A percentile compares a stretch with the other conserved stretches of the same genome.
Evolutionary conservation across 495 filamentous ascomycete genomes (phyloP).

Genomic region (Hypoxylon trugodes): DNA sequence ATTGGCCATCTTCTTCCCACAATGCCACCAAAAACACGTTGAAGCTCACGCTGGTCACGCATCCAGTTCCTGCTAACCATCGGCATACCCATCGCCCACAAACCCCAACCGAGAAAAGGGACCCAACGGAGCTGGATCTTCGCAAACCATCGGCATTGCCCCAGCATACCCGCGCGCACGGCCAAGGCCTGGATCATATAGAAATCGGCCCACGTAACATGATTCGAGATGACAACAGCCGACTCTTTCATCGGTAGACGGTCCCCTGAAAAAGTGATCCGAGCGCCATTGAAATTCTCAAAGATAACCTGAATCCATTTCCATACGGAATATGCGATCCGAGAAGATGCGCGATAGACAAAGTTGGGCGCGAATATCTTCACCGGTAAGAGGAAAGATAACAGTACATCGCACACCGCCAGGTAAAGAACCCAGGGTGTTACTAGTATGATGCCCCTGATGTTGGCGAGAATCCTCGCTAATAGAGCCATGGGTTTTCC

Average conservation of each 20-base stretch:
- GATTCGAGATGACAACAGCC: constrained; percentile 65
- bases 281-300: constrained; percentile 55
- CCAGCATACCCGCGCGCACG: constrained; percentile 61
- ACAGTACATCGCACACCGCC: constrained; percentile 56
- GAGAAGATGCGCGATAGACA: constrained; percentile 59
- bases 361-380: constrained; percentile 55
- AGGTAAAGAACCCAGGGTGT: constrained; percentile 61
- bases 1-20: constrained; percentile 58
- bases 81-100: constrained; percentile 69
- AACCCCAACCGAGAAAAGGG: constrained; percentile 66
- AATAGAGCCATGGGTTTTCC: constrained; percentile 22
- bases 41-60: constrained; percentile 61
- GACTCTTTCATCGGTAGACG: constrained; percentile 56
- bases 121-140: constrained; percentile 64
- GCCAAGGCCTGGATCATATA: constrained; percentile 67
- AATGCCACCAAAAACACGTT: constrained; percentile 61
- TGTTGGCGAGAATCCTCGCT: constrained; percentile 32
- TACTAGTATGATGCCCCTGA: constrained; percentile 55
- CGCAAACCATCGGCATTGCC: constrained; percentile 65
- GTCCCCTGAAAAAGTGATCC: constrained; percentile 60
- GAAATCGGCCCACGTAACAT: constrained; percentile 67
- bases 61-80: constrained; percentile 65
- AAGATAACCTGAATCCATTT: constrained; percentile 62
- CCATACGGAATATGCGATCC: constrained; percentile 61
- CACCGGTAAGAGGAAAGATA: constrained; percentile 61